Evolutionary conservation across 345 rosid species (phyloP).

Genomic region (Camelina neglecta): DNA sequence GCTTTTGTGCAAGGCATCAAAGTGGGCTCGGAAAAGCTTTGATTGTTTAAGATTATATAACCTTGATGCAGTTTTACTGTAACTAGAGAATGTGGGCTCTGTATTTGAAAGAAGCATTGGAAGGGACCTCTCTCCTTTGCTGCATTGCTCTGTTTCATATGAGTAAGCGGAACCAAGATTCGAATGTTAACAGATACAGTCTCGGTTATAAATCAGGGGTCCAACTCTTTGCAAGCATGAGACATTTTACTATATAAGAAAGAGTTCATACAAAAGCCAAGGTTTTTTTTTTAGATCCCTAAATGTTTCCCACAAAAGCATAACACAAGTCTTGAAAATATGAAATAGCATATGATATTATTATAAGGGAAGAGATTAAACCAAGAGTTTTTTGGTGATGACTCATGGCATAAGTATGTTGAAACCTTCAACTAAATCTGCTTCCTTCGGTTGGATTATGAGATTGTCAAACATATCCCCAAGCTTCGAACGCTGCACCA

Average conservation of each 20-base stretch:
- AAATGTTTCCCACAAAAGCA: slow-evolving; percentile 10
- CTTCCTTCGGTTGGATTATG: slow-evolving; percentile 44
- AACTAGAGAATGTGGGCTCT: no score
- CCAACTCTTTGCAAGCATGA: not conserved
- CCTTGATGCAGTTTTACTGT: no score
- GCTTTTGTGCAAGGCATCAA: not conserved
- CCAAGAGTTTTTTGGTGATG: slow-evolving; percentile 7
- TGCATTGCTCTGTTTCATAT: no score
- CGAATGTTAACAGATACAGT: no score
- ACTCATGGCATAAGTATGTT: slow-evolving; percentile 38
- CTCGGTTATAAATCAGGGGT: no score
- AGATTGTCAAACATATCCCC: slow-evolving; percentile 46
- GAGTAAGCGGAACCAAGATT: no score
- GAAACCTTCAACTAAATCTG: slow-evolving; percentile 47
- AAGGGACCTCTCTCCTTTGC: no score
- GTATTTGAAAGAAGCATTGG: no score
- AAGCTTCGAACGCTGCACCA: slow-evolving; percentile 42
- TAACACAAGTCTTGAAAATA: slow-evolving; percentile 2
- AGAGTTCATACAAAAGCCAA: slow-evolving; percentile 20
- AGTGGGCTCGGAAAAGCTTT: no score
- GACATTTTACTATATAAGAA: not conserved
- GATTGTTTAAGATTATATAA: no score
- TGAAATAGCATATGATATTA: slow-evolving; percentile 1
- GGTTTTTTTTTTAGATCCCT: not conserved
- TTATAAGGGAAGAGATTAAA: slow-evolving; percentile 7